Conservation (phyloP, 1,284 basidiomycete species). For the Trametes sp. region DNA sequence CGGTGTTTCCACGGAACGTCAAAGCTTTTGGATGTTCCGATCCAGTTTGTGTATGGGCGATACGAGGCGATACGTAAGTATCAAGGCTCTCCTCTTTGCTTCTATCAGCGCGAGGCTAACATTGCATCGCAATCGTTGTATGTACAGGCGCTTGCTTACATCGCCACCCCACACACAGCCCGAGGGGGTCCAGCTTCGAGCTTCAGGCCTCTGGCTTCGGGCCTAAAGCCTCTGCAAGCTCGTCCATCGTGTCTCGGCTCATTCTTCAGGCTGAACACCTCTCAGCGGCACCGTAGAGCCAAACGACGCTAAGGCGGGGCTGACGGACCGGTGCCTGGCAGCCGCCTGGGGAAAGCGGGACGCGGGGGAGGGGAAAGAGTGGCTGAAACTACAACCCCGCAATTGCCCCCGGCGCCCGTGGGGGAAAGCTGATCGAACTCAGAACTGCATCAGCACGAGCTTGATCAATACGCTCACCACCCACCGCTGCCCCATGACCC, state of each 20-base stretch:
- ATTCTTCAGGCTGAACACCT: too few species aligned
- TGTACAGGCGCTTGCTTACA: neutral
- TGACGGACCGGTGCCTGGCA: neutral
- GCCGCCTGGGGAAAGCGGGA: neutral
- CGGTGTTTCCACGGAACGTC: constrained; percentile 3
- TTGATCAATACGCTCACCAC: constrained; percentile 9
- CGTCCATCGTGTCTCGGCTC: too few species aligned
- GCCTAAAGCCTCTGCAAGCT: too few species aligned
- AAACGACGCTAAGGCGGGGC: neutral
- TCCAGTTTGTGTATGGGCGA: neutral
- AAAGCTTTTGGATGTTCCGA: neutral
- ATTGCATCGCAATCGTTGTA: neutral
- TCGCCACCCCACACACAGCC: neutral
- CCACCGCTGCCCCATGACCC: constrained; percentile 19
- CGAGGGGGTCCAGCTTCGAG: neutral
- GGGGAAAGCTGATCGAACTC: constrained; percentile 13
- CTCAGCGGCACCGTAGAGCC: too few species aligned
- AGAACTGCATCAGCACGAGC: constrained; percentile 8
- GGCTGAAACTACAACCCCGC: constrained; percentile 11
- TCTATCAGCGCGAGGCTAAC: constrained; percentile 10
- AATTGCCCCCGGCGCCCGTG: constrained; percentile 18
- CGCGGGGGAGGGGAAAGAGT: neutral
- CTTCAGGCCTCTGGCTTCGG: too few species aligned
- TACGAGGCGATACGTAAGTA: neutral
- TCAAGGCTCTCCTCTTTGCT: constrained; percentile 3